phyloP scores from a whole-genome alignment of 805 yeast genomes.

The Hanseniaspora occidentalis region DNA sequence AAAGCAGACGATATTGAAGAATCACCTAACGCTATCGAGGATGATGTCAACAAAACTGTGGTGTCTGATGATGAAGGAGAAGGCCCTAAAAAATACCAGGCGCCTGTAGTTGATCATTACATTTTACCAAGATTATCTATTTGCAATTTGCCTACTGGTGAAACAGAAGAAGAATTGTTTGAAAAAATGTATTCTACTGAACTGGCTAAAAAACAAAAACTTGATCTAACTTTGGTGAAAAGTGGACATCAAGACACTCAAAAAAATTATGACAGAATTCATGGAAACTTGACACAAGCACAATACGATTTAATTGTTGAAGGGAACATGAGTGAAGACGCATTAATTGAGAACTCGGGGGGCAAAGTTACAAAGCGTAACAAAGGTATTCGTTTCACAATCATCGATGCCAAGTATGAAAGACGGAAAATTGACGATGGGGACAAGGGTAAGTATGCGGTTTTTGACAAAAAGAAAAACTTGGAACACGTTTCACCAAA shows the following conservation, averaged over 20 bases:
- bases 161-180: not conserved
- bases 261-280: constrained; percentile 7
- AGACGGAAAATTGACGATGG: constrained; percentile 12
- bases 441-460: constrained; percentile 15
- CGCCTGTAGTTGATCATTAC: too few relatives aligned
- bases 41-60: too few relatives aligned
- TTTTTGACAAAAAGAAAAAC: constrained; percentile 8
- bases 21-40: too few relatives aligned
- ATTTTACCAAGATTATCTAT: not conserved
- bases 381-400: constrained; percentile 12
- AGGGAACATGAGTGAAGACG: constrained; percentile 12
- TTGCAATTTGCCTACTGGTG: not conserved
- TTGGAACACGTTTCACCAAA: constrained; percentile 19
- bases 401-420: constrained; percentile 16
- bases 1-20: too few relatives aligned
- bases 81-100: too few relatives aligned
- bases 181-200: not conserved
- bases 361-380: constrained; percentile 13
- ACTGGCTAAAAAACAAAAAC: not conserved
- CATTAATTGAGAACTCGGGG: constrained; percentile 7
- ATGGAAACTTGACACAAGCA: constrained; percentile 18
- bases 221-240: not conserved
- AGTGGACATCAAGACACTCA: not conserved
- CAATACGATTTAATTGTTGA: constrained; percentile 17
- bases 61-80: too few relatives aligned